These are phyloP conservation scores for Mrakia frigida DNA, from an alignment of 768 basidiomycete species.

Conservation along the genomic window DNA sequence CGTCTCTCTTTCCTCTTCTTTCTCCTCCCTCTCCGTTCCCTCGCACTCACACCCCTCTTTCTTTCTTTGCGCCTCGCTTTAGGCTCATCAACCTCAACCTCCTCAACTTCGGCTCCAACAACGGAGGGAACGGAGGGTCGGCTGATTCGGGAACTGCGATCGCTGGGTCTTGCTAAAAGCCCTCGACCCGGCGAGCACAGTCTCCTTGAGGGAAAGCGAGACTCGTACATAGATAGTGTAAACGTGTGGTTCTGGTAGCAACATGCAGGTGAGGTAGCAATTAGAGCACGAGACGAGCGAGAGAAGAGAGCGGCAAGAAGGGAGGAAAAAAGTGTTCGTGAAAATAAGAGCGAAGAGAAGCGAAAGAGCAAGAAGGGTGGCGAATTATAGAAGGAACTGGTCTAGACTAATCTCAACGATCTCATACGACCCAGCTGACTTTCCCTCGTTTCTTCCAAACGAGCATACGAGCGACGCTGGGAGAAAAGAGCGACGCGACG, in stretches of 20 bases:
- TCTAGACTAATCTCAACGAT: too few relatives aligned
- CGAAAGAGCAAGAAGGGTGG: too few relatives aligned
- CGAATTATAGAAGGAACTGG: too few relatives aligned
- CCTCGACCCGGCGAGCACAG: too few relatives aligned
- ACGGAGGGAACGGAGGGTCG: conserved; percentile 37
- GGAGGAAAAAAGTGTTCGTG: too few relatives aligned
- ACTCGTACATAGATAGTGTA: too few relatives aligned
- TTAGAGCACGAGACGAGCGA: too few relatives aligned
- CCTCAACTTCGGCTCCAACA: conserved; percentile 39
- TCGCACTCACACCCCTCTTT: not conserved
- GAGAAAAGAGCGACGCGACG: not conserved
- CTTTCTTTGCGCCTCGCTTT: not conserved
- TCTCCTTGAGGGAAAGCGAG: too few relatives aligned
- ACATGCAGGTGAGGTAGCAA: too few relatives aligned
- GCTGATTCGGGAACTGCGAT: conserved; percentile 38
- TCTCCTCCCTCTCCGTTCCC: not conserved
- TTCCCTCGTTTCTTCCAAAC: not conserved
- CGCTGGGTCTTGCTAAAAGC: conserved; percentile 34
- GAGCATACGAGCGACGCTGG: not conserved
- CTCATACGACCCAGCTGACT: not conserved
- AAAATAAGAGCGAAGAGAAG: too few relatives aligned
- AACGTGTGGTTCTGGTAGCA: not conserved
- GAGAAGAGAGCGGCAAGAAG: too few relatives aligned
- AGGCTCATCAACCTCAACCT: conserved; percentile 37
- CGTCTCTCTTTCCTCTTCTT: not conserved